A percentile compares a stretch with the other conserved stretches of the same genome.
Evolutionary conservation across 176 grass and related monocot species (phyloP).

Genomic region (Oropetium thomaeum): DNA sequence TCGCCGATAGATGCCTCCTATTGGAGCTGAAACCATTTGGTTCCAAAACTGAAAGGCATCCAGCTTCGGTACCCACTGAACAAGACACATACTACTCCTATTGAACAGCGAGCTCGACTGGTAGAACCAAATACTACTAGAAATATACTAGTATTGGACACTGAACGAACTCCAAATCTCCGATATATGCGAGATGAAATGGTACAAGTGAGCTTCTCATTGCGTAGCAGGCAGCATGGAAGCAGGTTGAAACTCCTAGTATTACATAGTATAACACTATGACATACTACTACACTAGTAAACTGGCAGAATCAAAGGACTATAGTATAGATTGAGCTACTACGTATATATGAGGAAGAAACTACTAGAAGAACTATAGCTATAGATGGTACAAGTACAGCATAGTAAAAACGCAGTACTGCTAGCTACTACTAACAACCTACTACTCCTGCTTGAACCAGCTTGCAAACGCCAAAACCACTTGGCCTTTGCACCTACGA

Average conservation of each 20-base stretch:
- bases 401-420: constrained; percentile 52
- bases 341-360: background rate
- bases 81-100: background rate
- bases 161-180: background rate
- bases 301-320: background rate
- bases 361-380: background rate
- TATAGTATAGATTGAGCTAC: background rate
- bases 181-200: background rate
- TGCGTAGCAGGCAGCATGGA: constrained; percentile 31
- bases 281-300: background rate
- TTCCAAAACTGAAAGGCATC: background rate
- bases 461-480: constrained; percentile 17
- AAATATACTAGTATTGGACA: background rate
- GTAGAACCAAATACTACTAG: background rate
- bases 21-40: background rate
- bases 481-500: constrained; percentile 34
- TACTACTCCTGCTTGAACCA: constrained; percentile 18
- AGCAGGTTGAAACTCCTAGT: constrained; percentile 1
- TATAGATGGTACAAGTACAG: constrained; percentile 34
- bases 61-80: background rate
- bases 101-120: background rate
- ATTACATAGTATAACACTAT: background rate
- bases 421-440: constrained; percentile 23
- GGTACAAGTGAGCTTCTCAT: constrained; percentile 28
- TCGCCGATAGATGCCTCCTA: background rate